Evolutionary conservation across 306 rosid species (phyloP).

Genomic region (Trifolium pratense): DNA sequence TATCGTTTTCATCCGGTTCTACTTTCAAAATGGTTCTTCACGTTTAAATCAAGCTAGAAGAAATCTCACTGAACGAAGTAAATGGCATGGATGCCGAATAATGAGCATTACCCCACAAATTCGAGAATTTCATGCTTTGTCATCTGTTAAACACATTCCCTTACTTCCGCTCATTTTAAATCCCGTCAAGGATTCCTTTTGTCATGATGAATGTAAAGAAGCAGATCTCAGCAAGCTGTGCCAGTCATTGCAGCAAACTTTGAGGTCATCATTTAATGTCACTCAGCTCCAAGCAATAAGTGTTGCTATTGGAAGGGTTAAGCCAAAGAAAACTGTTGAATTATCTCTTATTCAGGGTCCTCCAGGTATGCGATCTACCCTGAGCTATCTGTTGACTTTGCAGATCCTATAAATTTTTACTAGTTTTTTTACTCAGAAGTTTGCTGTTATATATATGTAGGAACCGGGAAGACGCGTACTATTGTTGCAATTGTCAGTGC

Average conservation of each 20-base stretch:
- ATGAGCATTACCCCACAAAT: slow-evolving; percentile 92
- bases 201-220: slow-evolving; percentile 50
- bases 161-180: slow-evolving; percentile 75
- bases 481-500: slow-evolving; percentile 93
- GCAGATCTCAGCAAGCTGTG: slow-evolving; percentile 70
- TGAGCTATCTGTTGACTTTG: slow-evolving; percentile 19
- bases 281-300: slow-evolving; percentile 89
- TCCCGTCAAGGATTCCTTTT: slow-evolving; percentile 53
- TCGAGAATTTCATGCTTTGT: slow-evolving; percentile 94
- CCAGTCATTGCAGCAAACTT: slow-evolving; percentile 72
- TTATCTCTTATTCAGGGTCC: slow-evolving; percentile 98
- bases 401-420: slow-evolving; percentile 32
- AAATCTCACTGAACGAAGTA: slow-evolving; percentile 87
- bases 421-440: slow-evolving; percentile 14
- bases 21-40: slow-evolving; percentile 79
- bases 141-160: slow-evolving; percentile 80
- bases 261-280: slow-evolving; percentile 78
- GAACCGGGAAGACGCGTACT: slow-evolving; percentile 96
- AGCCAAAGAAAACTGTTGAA: slow-evolving; percentile 56
- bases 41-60: slow-evolving; percentile 90
- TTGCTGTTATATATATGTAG: slow-evolving; percentile 54
- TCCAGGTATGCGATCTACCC: slow-evolving; percentile 70
- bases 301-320: slow-evolving; percentile 59
- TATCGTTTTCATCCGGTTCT: slow-evolving; percentile 75
- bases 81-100: slow-evolving; percentile 89